Base-by-base conservation (phyloP, 148 eudicot species). In the Selenicereus undatus region DNA sequence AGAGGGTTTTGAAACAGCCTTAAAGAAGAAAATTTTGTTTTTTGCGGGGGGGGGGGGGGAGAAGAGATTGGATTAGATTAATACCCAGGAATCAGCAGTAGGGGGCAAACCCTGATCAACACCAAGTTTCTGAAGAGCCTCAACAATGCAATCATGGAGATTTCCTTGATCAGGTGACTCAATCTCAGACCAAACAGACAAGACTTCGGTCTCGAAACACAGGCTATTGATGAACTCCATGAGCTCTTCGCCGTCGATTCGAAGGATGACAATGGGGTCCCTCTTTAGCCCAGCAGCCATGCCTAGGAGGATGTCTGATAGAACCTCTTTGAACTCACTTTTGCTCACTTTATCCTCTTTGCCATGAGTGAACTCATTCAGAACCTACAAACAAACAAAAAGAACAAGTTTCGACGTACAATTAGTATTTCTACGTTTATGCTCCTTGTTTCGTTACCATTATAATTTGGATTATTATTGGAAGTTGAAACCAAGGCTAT, bases 71-170 rank as follows among this genome's bases (percentile, higher is more conserved):
- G 35, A 20, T 60, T 48, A 65, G 35, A n/a, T 60, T 29, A 74
- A 78, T 90, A 95, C 98, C 97, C 97, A 95, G 78, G 91, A 60
- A 84, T 95, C 98, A 18, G 94, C 86, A 80, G 88, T 89, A 30
- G 98, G 97, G 39, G 98, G 97, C 86, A 95, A 79, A 52, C 98
- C 98, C 72, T 92, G 96, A 71, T 90, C 97, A 80, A 93, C 98
- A 18, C 88, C 88, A 36, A 93, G 94, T 52, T 89, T 92, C 65
- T 87, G 90, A 43, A 95, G 81, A 60, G 91, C 97, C 89, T 91
- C 88, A 81, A 88, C 29, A 60, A 95, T 83, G 81, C 74, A 85
- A 72, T 89, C 91, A 51, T 48, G 80, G 35, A 90, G 85, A 43
- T 88, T 84, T 66, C 88, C 88, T 62, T 39, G 43, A 39, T 88